These are phyloP conservation scores for Tetrahymena thermophila DNA, from an alignment of 73 alveolate species.

Conservation along the genomic window DNA sequence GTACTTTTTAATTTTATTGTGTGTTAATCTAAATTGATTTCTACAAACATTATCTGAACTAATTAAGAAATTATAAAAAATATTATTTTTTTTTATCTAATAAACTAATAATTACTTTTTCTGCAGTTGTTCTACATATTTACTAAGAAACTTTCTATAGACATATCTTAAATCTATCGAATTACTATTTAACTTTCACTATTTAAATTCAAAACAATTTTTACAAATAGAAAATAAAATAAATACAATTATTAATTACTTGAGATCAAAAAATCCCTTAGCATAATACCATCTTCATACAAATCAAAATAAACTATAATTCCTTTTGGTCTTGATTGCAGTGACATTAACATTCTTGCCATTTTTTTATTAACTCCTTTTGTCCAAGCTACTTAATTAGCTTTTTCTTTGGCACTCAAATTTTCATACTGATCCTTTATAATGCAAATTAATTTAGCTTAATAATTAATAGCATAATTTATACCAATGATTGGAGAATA, in stretches of 20 bases:
- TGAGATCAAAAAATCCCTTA: not conserved
- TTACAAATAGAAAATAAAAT: not conserved
- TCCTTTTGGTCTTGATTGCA: not conserved
- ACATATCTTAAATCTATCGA: not conserved
- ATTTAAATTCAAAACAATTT: not conserved
- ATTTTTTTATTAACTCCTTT: not conserved
- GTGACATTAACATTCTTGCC: not conserved
- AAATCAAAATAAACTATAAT: not conserved
- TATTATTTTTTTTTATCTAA: not conserved
- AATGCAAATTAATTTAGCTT: not conserved
- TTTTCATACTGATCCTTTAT: not conserved
- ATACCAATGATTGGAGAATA: not conserved
- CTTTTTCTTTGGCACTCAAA: not conserved
- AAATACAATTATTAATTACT: not conserved
- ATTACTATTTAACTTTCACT: not conserved
- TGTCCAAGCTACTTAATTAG: not conserved
- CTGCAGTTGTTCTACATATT: not conserved
- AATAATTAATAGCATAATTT: not conserved
- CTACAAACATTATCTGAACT: not conserved
- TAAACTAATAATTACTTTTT: not conserved
- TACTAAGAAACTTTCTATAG: not conserved
- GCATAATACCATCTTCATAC: not conserved
- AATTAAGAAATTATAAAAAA: not conserved
- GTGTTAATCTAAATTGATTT: not conserved
- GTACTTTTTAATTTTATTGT: not conserved